Evolutionary conservation across 495 filamentous ascomycete species (phyloP), one percentile per base, ranked within the genome.

Genomic region (Xylaria grammica): DNA sequence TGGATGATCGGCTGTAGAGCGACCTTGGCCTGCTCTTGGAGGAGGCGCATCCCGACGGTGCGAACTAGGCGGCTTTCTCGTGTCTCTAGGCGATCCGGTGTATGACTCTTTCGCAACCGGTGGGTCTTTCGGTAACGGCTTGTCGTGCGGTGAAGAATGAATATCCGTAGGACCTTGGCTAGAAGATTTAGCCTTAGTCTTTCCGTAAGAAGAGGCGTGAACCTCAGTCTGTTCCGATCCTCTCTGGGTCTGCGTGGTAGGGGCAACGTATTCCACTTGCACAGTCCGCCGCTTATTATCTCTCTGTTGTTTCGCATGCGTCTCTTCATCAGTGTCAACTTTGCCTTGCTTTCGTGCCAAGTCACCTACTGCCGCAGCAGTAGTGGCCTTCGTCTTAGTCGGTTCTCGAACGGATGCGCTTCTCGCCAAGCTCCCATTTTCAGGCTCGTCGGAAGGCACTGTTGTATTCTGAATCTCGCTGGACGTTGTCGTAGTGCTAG

Each of bases 201-300:
- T 78, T 30, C 78, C 75, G 42, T 75, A 67, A 10, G 76, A 32
- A 7, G 72, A 55, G 13, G 65, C 52, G 44, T 58, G 45, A 57
- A 32, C 54, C 58, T 67, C 71, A 30, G 48, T 51, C 49, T 67
- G 72, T 46, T 85, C 82, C n/a, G 70, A 74, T 26, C 81, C 81
- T 30, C 82, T 74, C 67, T 84, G 82, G 4, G 95, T 97, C 66
- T 92, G 87, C 19, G 91, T 95, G 32, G 88, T 87, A 40, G 95
- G 96, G 44, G 92, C 90, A 54, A 99, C 96, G 80, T 99, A 99
- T 78, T 99, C 95, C 13, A 98, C 92, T 77, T 99, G 95, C 0
- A 99, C 93, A 0, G 95, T 99, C 59, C 93, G 85, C 40, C 95
- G 88, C 77, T 98, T 99, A 67, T 90, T 89, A 70, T 97, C 95